Base-by-base conservation (phyloP, 495 filamentous ascomycete species). In the Neurospora sp. region DNA sequence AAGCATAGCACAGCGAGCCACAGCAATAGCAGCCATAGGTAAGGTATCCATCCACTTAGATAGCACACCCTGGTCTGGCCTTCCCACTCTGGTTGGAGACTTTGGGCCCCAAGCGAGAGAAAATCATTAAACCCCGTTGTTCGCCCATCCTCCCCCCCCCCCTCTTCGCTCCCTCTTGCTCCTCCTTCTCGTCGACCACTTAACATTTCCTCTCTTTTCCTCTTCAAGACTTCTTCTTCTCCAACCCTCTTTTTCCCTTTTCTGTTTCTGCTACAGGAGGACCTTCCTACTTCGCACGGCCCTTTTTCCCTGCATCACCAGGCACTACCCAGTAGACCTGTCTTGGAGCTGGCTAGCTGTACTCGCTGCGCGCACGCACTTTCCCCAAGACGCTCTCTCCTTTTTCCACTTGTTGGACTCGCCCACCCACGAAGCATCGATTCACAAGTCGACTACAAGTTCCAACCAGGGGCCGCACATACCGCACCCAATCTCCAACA, bases 81-180 rank as follows among this genome's bases (percentile, higher is more conserved):
- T n/a, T 46, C 61, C 40, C 68, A 66, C 53, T 66, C 53, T 35
- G 53, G 53, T 66, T 66, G 53, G 53, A 39, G 27, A n/a, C 35
- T 31, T 40, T 11, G 18, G 73, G 69, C 73, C 73, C 72, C 71
- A 70, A 74, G 72, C 59, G 74, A 77, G 59, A 61, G 73, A 81
- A 48, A 78, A 76, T 79, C 78, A 81, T 81, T 81, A 81, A 82
- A 81, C 79, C 78, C 79, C 79, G 78, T 78, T 74, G 74, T 72
- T 71, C 80, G 76, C 77, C 79, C 79, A 20, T 61, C 22, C 74
- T 75, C 71, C 69, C 71, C 75, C 69, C 71, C 75, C 59, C 59
- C 68, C 75, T 73, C 73, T 31, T 70, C 73, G 69, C 75, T 75
- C 76, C 74, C 61, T 79, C 79, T 77, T 73, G 76, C 76, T 77